Evolutionary conservation across 1,284 basidiomycete species (phyloP).

Genomic region (Butyriboletus appendiculatus): DNA sequence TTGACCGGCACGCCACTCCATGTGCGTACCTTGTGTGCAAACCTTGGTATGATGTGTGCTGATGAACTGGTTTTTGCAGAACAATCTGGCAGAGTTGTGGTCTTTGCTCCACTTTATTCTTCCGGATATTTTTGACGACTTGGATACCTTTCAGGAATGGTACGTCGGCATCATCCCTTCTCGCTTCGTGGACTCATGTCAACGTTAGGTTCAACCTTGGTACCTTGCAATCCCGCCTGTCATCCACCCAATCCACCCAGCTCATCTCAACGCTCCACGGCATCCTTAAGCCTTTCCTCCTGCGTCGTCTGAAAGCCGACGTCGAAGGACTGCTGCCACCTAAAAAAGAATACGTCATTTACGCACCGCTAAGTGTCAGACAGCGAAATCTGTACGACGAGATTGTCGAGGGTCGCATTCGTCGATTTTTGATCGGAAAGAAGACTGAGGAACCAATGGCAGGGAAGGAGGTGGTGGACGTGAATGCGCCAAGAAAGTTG

Average conservation of each 20-base stretch:
- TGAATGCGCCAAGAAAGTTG: slow-evolving; percentile 32
- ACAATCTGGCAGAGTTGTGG: slow-evolving; percentile 95
- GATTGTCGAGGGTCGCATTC: slow-evolving; percentile 67
- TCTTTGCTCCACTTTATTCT: slow-evolving; percentile 93
- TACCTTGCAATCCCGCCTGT: slow-evolving; percentile 57
- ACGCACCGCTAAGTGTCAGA: slow-evolving; percentile 81
- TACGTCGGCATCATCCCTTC: slow-evolving; percentile 36
- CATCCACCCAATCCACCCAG: slow-evolving; percentile 58
- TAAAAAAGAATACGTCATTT: slow-evolving; percentile 96
- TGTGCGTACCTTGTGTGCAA: slow-evolving; percentile 45
- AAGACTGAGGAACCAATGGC: slow-evolving; percentile 27
- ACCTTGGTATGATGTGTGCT: not conserved
- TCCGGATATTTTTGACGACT: slow-evolving; percentile 89
- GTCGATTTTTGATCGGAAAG: slow-evolving; percentile 60
- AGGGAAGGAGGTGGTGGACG: slow-evolving; percentile 26
- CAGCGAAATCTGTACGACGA: slow-evolving; percentile 88
- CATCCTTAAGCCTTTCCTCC: slow-evolving; percentile 94
- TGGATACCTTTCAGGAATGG: slow-evolving; percentile 92
- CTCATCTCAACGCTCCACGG: slow-evolving; percentile 86
- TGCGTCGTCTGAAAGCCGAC: slow-evolving; percentile 89
- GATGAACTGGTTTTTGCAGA: slow-evolving; percentile 46
- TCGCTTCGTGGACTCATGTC: slow-evolving; percentile 5
- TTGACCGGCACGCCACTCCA: slow-evolving; percentile 94
- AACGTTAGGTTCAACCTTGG: slow-evolving; percentile 72
- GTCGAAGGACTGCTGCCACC: slow-evolving; percentile 84